Evolutionary conservation across 768 basidiomycete genomes (phyloP).

Genomic region (Leucocoprinus leucothites): DNA sequence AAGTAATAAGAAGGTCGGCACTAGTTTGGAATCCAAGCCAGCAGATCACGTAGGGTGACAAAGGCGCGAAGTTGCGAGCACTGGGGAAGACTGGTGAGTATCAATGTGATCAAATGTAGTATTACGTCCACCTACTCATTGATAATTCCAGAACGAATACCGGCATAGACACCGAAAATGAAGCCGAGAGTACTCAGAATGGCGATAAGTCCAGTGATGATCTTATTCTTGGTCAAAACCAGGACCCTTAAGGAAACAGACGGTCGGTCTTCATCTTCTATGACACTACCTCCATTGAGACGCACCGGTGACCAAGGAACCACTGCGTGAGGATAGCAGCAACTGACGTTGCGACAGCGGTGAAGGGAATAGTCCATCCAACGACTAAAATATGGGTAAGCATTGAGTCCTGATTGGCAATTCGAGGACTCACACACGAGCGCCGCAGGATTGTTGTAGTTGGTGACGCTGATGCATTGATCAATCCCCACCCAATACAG

Average conservation of each 20-base stretch:
- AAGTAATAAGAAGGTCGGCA: constrained; percentile 39
- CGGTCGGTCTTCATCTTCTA: constrained; percentile 14
- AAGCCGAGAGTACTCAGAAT: constrained; percentile 26
- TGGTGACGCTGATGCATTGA: constrained; percentile 24
- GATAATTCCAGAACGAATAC: constrained; percentile 35
- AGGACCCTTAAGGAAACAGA: constrained; percentile 12
- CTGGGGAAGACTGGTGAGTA: constrained; percentile 19
- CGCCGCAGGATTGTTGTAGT: constrained; percentile 28
- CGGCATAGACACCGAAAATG: constrained; percentile 35
- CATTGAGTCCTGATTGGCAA: neutral
- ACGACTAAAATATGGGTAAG: constrained; percentile 22
- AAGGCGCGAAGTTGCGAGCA: constrained; percentile 28
- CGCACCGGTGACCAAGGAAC: constrained; percentile 40
- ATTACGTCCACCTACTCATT: constrained; percentile 25
- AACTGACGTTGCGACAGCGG: constrained; percentile 39
- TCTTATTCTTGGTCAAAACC: constrained; percentile 23
- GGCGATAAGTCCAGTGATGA: constrained; percentile 15
- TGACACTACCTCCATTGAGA: neutral
- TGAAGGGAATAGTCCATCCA: constrained; percentile 46
- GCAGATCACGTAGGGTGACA: constrained; percentile 33
- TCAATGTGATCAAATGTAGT: neutral
- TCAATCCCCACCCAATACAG: neutral
- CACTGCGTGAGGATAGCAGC: constrained; percentile 45
- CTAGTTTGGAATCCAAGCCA: constrained; percentile 43
- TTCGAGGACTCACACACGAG: constrained; percentile 21